Conservation (phyloP, 768 basidiomycete genomes). For the Gloeopeniophorella convolvens region DNA sequence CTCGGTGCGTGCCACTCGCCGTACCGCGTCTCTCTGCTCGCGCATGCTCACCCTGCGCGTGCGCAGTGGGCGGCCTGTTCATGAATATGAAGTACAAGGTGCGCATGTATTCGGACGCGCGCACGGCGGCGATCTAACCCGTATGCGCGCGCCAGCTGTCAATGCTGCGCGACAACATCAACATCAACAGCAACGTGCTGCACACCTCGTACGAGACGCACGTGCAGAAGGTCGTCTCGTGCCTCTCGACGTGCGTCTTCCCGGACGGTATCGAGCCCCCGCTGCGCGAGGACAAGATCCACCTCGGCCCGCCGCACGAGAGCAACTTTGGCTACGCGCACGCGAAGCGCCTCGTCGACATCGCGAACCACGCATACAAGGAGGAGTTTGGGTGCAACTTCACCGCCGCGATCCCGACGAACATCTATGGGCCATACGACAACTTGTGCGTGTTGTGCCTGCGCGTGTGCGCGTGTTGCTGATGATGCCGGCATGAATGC, state of each 20-base stretch:
- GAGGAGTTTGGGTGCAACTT: conserved; percentile 95
- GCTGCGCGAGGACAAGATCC: conserved; percentile 86
- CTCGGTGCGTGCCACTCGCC: conserved; percentile 52
- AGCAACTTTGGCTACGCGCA: conserved; percentile 97
- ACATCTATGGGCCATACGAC: conserved; percentile 88
- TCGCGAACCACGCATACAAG: conserved; percentile 94
- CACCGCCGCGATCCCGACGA: conserved; percentile 95
- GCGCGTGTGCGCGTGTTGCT: not conserved
- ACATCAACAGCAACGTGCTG: conserved; percentile 93
- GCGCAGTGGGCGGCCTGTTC: conserved; percentile 84
- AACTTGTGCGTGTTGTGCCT: conserved; percentile 58
- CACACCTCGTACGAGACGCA: conserved; percentile 62
- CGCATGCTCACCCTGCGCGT: not conserved
- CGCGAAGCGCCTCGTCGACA: conserved; percentile 91
- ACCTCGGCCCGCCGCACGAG: conserved; percentile 83
- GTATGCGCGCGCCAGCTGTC: conserved; percentile 48
- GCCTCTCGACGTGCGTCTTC: conserved; percentile 94
- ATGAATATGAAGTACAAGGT: conserved; percentile 94
- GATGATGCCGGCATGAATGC: conserved; percentile 6
- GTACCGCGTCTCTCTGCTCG: not conserved
- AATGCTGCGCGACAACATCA: conserved; percentile 88
- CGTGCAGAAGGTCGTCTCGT: conserved; percentile 79
- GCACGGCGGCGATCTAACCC: not conserved
- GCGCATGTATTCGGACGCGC: conserved; percentile 8
- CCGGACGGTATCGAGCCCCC: conserved; percentile 93